A percentile compares a stretch with the other conserved stretches of the same genome.
phyloP scores from a whole-genome alignment of 2,329 filamentous ascomycete species.

The Fusarium sp. region DNA sequence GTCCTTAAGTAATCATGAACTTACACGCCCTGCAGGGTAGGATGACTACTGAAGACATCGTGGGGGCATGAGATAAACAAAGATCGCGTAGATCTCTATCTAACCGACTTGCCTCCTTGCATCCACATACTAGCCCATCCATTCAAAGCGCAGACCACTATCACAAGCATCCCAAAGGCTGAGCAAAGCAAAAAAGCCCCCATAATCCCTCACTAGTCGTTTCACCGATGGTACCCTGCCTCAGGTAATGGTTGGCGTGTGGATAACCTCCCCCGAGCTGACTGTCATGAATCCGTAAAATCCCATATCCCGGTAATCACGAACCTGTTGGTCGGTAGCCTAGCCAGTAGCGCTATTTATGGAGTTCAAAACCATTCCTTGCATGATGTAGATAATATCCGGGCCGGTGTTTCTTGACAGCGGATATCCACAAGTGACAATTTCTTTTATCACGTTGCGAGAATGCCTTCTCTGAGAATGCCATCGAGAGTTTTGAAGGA shows the following conservation, averaged over 20 bases:
- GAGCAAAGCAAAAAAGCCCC: background rate
- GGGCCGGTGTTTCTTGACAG: background rate
- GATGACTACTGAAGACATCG: background rate
- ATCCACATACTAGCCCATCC: background rate
- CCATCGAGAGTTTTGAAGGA: conserved; percentile 6
- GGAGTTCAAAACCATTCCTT: background rate
- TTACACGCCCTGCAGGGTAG: background rate
- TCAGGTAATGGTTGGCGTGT: background rate
- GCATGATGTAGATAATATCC: conserved; percentile 4
- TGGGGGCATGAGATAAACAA: background rate
- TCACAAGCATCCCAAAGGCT: background rate
- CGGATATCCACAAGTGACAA: background rate
- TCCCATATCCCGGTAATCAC: background rate
- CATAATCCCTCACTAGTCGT: background rate
- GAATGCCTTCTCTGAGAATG: conserved; percentile 5
- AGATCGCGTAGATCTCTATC: background rate
- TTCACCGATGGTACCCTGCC: background rate
- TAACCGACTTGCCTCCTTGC: background rate
- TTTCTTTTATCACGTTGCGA: background rate
- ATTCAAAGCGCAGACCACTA: background rate
- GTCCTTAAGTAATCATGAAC: background rate
- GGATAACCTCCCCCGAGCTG: background rate
- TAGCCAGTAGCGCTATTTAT: background rate
- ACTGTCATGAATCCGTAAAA: background rate
- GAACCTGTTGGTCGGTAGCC: background rate